Conservation (phyloP, 176 grass and related monocot genomes). For the Dendrocalamus sinicus region DNA sequence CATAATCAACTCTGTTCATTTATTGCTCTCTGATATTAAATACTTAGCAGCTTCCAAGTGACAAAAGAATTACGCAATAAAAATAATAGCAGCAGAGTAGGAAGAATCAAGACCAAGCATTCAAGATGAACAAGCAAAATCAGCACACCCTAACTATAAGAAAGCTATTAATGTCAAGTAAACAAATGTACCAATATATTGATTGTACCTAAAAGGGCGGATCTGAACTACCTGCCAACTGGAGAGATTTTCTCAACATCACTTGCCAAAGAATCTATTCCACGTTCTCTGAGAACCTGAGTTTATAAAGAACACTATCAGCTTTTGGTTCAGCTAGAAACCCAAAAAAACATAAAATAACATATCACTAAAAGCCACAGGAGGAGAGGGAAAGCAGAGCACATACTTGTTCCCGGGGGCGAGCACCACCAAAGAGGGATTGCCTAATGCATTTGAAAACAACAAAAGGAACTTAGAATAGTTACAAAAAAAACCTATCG, state of each 20-base stretch:
- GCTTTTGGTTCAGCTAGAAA: slow-evolving; percentile 24
- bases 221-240: slow-evolving; percentile 61
- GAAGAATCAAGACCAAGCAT: not conserved
- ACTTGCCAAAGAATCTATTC: slow-evolving; percentile 68
- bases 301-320: slow-evolving; percentile 24
- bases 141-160: slow-evolving; percentile 2
- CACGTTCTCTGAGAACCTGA: slow-evolving; percentile 94
- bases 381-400: slow-evolving; percentile 7
- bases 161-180: not conserved
- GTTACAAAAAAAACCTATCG: not conserved
- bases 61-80: slow-evolving; percentile 11
- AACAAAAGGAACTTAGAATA: slow-evolving; percentile 39
- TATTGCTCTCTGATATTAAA: not conserved
- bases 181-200: slow-evolving; percentile 4
- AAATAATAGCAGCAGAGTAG: not conserved
- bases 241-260: slow-evolving; percentile 70
- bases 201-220: not conserved
- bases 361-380: not conserved
- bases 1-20: no score
- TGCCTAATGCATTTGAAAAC: slow-evolving; percentile 51
- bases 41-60: not conserved
- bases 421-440: slow-evolving; percentile 88
- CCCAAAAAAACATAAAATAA: not conserved
- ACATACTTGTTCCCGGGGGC: slow-evolving; percentile 83
- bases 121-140: slow-evolving; percentile 31